phyloP scores from a whole-genome alignment of 768 basidiomycete genomes.

The Boletus rufocinnamomeus region DNA sequence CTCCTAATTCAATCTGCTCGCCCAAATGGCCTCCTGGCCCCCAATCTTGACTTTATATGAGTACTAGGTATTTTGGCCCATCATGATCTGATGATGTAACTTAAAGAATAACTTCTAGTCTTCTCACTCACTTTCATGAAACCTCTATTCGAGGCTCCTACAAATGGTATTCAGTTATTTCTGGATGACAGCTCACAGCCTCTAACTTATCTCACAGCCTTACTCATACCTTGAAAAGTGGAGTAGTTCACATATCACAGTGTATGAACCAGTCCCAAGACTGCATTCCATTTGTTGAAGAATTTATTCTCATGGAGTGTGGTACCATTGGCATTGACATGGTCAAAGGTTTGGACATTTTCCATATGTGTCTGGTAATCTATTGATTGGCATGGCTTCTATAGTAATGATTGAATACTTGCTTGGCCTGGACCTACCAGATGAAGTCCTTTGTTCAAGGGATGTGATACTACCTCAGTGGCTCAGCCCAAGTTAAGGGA shows the following conservation, averaged over 20 bases:
- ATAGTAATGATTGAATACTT: conserved; percentile 41
- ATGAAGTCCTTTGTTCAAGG: conserved; percentile 40
- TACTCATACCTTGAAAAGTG: conserved; percentile 36
- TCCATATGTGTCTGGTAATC: background rate
- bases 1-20: no score
- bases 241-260: conserved; percentile 39
- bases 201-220: conserved; percentile 29
- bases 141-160: conserved; percentile 41
- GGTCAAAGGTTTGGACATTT: conserved; percentile 37
- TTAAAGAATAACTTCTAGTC: conserved; percentile 18
- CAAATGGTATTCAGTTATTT: conserved; percentile 27
- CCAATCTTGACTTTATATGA: no score
- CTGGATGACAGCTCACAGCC: background rate
- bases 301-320: conserved; percentile 41
- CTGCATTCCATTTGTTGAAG: conserved; percentile 39
- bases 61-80: conserved; percentile 27
- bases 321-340: conserved; percentile 39
- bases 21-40: no score
- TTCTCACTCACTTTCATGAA: conserved; percentile 37
- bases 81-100: conserved; percentile 16
- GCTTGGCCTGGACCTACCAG: conserved; percentile 39
- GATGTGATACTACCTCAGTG: conserved; percentile 44
- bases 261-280: conserved; percentile 38
- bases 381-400: conserved; percentile 5
- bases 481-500: conserved; percentile 39